These are phyloP conservation scores for Alternaria panax DNA, from an alignment of 2,329 filamentous ascomycete species.

Conservation along the genomic window DNA sequence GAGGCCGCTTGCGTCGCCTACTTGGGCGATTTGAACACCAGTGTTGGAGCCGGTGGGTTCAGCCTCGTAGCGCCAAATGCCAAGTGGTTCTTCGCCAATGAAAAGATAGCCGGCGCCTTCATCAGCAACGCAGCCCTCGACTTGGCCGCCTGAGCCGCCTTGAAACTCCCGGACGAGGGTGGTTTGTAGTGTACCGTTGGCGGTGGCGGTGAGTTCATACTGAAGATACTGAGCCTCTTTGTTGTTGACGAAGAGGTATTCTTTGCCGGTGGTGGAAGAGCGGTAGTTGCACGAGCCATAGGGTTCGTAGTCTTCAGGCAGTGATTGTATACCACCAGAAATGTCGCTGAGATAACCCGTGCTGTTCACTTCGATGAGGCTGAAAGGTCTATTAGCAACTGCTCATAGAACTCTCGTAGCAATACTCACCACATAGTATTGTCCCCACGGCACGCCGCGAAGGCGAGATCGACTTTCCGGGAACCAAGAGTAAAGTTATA, in stretches of 20 bases:
- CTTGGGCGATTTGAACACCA: conserved; percentile 49
- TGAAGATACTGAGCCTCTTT: conserved; percentile 64
- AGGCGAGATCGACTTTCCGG: conserved; percentile 57
- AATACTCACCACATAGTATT: conserved; percentile 60
- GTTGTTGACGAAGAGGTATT: conserved; percentile 64
- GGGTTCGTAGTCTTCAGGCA: conserved; percentile 56
- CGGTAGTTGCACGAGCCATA: conserved; percentile 63
- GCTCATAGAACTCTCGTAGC: background rate
- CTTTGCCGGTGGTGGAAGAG: conserved; percentile 57
- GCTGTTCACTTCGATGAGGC: conserved; percentile 59
- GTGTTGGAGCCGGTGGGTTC: conserved; percentile 55
- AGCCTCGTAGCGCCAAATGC: conserved; percentile 61
- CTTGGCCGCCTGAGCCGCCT: conserved; percentile 61
- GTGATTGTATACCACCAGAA: conserved; percentile 57
- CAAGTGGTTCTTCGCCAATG: conserved; percentile 61
- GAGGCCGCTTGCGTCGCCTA: conserved; percentile 57
- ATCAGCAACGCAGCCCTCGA: conserved; percentile 63
- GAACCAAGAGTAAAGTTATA: conserved; percentile 57
- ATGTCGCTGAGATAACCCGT: conserved; percentile 56
- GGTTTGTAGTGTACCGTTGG: conserved; percentile 55
- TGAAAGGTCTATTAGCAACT: conserved; percentile 25
- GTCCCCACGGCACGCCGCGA: conserved; percentile 60
- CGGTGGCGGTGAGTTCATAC: conserved; percentile 55
- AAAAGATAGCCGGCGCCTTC: conserved; percentile 61
- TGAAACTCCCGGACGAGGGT: conserved; percentile 61